Conservation (phyloP, 805 yeast species). For the Isabelozyma rhagii region DNA sequence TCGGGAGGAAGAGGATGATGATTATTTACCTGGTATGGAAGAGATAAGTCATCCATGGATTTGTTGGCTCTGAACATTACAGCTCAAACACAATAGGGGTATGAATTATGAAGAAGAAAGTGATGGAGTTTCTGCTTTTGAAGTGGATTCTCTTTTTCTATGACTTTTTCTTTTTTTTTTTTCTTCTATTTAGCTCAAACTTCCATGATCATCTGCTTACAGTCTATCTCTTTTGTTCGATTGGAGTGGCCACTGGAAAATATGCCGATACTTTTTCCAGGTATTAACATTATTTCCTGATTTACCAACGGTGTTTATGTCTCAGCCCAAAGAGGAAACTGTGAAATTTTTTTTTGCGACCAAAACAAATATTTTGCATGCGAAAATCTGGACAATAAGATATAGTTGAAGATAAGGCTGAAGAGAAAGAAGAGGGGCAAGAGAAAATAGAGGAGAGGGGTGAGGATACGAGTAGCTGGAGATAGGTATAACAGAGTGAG, state of each 20-base stretch:
- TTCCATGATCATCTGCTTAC: not conserved
- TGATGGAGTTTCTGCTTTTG: too few relatives aligned
- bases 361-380: not conserved
- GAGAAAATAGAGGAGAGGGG: too few relatives aligned
- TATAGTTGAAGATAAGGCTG: too few relatives aligned
- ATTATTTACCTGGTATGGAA: conserved; percentile 5
- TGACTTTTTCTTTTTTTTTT: too few relatives aligned
- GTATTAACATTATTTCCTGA: not conserved
- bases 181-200: not conserved
- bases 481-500: too few relatives aligned
- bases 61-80: not conserved
- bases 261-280: not conserved
- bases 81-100: too few relatives aligned
- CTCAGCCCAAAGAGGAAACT: not conserved
- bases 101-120: too few relatives aligned
- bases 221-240: not conserved
- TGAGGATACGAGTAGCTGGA: too few relatives aligned
- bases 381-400: not conserved
- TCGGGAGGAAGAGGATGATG: conserved; percentile 2
- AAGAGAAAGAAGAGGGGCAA: too few relatives aligned
- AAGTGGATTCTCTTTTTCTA: too few relatives aligned
- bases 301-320: not conserved
- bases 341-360: not conserved
- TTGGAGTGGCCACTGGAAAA: not conserved
- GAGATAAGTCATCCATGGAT: conserved; percentile 8